Base-by-base conservation (phyloP, 148 eudicot genomes). In the Vaccinium macrocarpon region DNA sequence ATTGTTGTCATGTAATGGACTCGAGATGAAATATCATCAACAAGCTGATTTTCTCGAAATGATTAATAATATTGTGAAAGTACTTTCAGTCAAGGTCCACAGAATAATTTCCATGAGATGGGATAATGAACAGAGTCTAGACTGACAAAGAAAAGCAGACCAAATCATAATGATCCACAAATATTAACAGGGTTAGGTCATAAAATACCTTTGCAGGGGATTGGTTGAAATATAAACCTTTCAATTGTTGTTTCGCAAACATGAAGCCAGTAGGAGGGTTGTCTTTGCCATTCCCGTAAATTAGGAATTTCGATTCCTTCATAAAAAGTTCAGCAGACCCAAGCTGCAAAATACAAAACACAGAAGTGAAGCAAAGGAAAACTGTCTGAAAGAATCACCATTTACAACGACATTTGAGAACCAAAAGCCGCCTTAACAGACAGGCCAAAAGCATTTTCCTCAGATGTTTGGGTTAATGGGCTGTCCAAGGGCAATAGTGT, bases 211-310 rank as follows among this genome's bases (percentile, higher is more conserved):
- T 96, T 38, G 95, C 76, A 76, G 96, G 95, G 87, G 97, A 93
- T 84, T 97, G 98, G 87, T 95, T 95, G 85, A 97, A 97, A 91
- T 97, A 95, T 89, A 97, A 83, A 14, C 95, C 99, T 84, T 88
- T 91, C 92, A 93, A 82, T 83, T 91, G 94, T 86, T 95, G 92
- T 87, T 92, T 97, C 90, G 93, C 99, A 84, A 97, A 90, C 95
- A 91, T 93, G 89, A 97, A 93, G 21, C 93, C 94, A 23, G 99
- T 97, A 29, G 99, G 95, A 81, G 98, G 93, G 38, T 95, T 89
- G 86, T 92, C 96, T 48, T 89, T 85, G 35, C 99, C 99, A 76
- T 95, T 91, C 83, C 99, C 99, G 83, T 95, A 88, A 57, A 92
- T 90, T 86, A 97, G 87, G 81, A 90, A 95, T 80, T 97, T 93